A percentile compares a stretch with the other conserved stretches of the same genome.
These are phyloP conservation scores for Arthroderma uncinatum DNA, from an alignment of 2,329 filamentous ascomycete genomes.

Conservation along the genomic window DNA sequence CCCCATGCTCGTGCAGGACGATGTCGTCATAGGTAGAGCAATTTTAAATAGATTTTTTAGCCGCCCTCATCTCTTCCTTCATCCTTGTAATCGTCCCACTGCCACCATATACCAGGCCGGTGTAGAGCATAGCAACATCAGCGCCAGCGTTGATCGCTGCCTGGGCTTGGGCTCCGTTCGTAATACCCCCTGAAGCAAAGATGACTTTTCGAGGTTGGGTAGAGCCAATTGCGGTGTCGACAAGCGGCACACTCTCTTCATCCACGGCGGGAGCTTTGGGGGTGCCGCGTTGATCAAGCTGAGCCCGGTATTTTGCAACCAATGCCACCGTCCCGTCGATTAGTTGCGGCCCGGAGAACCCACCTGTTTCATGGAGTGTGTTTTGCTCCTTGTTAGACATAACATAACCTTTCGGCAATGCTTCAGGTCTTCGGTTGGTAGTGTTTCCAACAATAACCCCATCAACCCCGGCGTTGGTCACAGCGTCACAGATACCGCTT, in stretches of 20 bases:
- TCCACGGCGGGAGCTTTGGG: conserved; percentile 10
- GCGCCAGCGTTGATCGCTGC: conserved; percentile 79
- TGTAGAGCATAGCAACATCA: conserved; percentile 85
- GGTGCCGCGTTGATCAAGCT: conserved; percentile 46
- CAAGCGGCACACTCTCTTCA: conserved; percentile 15
- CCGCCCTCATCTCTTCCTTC: conserved; percentile 37
- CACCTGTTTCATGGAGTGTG: conserved; percentile 65
- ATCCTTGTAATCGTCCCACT: conserved; percentile 48
- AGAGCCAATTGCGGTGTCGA: conserved; percentile 17
- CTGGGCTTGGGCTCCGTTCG: conserved; percentile 71
- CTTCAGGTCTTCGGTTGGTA: conserved; percentile 66
- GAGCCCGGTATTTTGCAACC: conserved; percentile 64
- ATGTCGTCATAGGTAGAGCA: too few species aligned
- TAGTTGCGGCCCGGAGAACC: conserved; percentile 83
- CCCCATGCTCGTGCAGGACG: too few species aligned
- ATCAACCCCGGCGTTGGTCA: conserved; percentile 75
- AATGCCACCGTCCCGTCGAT: conserved; percentile 69
- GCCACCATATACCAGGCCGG: conserved; percentile 56
- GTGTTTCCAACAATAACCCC: conserved; percentile 97
- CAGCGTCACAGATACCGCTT: conserved; percentile 74
- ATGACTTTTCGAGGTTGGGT: conserved; percentile 55
- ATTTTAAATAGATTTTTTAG: background rate
- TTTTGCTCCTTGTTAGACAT: conserved; percentile 56
- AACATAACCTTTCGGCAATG: conserved; percentile 55
- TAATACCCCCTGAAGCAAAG: conserved; percentile 89